These are phyloP conservation scores for Pogostemon cablin DNA, from an alignment of 257 asterid species.

Conservation along the genomic window DNA sequence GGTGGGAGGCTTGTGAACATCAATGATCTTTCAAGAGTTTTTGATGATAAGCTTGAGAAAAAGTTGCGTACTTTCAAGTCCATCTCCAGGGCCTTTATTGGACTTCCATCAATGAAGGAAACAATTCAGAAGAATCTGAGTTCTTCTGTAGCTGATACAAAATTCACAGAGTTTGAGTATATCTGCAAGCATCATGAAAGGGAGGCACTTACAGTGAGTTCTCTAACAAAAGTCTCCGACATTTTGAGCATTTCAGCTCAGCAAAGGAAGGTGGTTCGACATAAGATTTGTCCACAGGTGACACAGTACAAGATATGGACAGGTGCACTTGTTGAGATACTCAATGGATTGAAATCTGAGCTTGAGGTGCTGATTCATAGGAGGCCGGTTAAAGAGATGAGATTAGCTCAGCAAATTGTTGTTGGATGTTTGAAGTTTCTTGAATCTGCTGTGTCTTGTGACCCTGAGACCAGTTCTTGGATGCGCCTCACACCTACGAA, in stretches of 20 bases:
- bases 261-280: constrained; percentile 75
- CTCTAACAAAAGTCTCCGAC: constrained; percentile 61
- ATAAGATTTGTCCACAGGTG: constrained; percentile 70
- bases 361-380: constrained; percentile 39
- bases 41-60: constrained; percentile 54
- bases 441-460: constrained; percentile 51
- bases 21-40: constrained; percentile 51
- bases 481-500: constrained; percentile 73
- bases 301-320: constrained; percentile 75
- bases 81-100: constrained; percentile 54
- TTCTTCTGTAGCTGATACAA: constrained; percentile 33
- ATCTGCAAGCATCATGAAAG: constrained; percentile 55
- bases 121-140: constrained; percentile 46
- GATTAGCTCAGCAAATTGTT: constrained; percentile 68
- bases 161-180: constrained; percentile 30
- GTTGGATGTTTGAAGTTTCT: constrained; percentile 61
- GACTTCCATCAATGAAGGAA: constrained; percentile 61
- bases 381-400: constrained; percentile 44
- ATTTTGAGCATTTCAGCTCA: constrained; percentile 70
- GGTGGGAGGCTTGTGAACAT: constrained; percentile 69
- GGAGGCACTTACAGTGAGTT: constrained; percentile 49
- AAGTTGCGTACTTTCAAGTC: constrained; percentile 64
- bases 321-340: constrained; percentile 57
- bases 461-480: constrained; percentile 81
- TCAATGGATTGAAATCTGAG: constrained; percentile 62